Base-by-base conservation (phyloP, 2,329 filamentous ascomycete genomes). In the Huntiella bhutanensis region DNA sequence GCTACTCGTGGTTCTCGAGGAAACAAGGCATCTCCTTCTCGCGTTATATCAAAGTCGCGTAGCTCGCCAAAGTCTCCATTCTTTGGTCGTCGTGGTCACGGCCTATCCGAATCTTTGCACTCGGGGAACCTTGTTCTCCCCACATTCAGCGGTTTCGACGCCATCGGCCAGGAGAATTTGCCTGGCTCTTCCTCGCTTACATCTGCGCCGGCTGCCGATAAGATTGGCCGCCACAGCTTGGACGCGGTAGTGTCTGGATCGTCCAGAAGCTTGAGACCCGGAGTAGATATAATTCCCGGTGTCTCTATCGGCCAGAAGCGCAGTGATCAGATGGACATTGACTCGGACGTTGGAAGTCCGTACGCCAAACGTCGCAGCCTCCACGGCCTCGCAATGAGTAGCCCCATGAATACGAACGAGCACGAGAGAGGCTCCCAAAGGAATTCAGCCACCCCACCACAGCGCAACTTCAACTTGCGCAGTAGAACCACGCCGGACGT, bases 261-360 rank as follows among this genome's bases (percentile, higher is more conserved):
- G 6, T 32, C 46, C 10, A 45, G 41, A 15, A 35, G 33, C n/a
- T 33, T 34, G 22, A 41, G 41, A 32, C 45, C 44, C 22, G 44
- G 44, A 11, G 45, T 45, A 3, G 48, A 47, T 34, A 28, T 50
- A 38, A 47, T 47, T 32, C 45, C 49, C n/a, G 46, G 43, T 12
- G 43, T 49, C 22, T 39, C 43, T 12, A 34, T 46, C 41, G 48
- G 48, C 19, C 48, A 49, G 17, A 88, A 4, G 65, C 96, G 54
- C 95, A 96, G 69, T 78, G 91, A 55, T 88, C 81, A 57, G 88
- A 96, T 93, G 82, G 85, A 84, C 56, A 65, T 92, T 42, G 87
- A 93, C 55, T 80, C 83, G 52, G 70, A 77, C 22, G 80, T 72
- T 54, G 82, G 82, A 54, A 95, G 83, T 56, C 88, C 91, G 0